Conservation (phyloP, 345 rosid species). For the Populus deltoides region DNA sequence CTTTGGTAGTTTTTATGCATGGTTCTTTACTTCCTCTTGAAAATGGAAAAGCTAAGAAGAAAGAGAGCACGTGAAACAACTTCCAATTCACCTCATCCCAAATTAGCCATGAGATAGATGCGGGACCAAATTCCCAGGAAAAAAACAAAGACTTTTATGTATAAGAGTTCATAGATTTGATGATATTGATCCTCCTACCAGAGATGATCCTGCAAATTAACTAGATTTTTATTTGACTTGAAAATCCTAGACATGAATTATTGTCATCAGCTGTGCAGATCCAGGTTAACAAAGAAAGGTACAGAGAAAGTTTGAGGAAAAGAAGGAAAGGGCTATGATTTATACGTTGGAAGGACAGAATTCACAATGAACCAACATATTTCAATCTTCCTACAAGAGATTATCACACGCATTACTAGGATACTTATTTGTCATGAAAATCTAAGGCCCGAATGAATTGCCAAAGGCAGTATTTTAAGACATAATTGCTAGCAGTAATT, state of each 20-base stretch:
- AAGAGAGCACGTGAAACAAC: neutral
- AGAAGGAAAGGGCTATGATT: neutral
- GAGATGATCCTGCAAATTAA: neutral
- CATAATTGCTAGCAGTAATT: neutral
- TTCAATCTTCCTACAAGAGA: neutral
- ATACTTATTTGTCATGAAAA: neutral
- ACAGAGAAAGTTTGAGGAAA: neutral
- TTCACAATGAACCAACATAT: neutral
- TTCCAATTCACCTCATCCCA: neutral
- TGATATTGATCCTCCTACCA: neutral
- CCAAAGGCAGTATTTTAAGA: neutral
- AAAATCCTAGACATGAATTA: neutral
- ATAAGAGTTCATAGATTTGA: neutral
- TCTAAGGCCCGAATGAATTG: neutral
- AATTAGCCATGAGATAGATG: neutral
- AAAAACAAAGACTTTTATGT: neutral
- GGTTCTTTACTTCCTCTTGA: neutral
- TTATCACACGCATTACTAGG: neutral
- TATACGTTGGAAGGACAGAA: neutral
- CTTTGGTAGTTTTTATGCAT: neutral
- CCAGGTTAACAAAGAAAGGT: neutral
- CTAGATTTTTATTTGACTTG: neutral
- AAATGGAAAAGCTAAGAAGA: neutral
- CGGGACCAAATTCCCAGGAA: neutral
- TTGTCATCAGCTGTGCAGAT: neutral